phyloP scores from a whole-genome alignment of 495 filamentous ascomycete species.

The Xylaria longipes region DNA sequence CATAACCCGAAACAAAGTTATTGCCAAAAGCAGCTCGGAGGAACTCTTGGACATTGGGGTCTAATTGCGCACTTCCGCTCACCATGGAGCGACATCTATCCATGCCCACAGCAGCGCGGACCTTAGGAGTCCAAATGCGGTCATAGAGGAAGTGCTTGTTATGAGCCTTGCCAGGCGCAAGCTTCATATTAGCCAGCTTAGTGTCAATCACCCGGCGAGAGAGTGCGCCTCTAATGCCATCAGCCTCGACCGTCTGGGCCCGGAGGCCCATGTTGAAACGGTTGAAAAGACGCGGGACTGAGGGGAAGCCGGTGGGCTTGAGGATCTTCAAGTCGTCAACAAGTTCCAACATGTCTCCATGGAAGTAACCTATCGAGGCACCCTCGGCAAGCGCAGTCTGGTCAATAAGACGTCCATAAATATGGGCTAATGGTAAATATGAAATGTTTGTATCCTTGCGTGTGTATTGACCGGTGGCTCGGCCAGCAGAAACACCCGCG shows the following conservation, averaged over 20 bases:
- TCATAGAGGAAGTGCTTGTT: slow-evolving; percentile 90
- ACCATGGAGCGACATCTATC: slow-evolving; percentile 76
- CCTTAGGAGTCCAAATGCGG: slow-evolving; percentile 90
- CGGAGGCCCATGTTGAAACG: slow-evolving; percentile 85
- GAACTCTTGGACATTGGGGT: slow-evolving; percentile 86
- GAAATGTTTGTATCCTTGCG: slow-evolving; percentile 71
- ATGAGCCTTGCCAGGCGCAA: slow-evolving; percentile 70
- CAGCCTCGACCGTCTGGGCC: slow-evolving; percentile 74
- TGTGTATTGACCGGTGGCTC: slow-evolving; percentile 56
- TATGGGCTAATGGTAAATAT: slow-evolving; percentile 94
- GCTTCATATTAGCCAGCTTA: slow-evolving; percentile 80
- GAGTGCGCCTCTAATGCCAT: slow-evolving; percentile 81
- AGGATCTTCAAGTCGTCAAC: slow-evolving; percentile 92
- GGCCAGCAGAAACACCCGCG: slow-evolving; percentile 67
- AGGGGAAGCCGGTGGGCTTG: slow-evolving; percentile 81
- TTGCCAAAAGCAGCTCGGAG: slow-evolving; percentile 82
- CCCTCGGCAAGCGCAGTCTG: slow-evolving; percentile 76
- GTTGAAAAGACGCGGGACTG: slow-evolving; percentile 91
- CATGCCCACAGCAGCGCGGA: slow-evolving; percentile 79
- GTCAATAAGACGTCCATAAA: slow-evolving; percentile 85
- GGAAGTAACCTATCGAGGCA: slow-evolving; percentile 88
- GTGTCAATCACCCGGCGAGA: slow-evolving; percentile 78
- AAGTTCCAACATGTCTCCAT: slow-evolving; percentile 85
- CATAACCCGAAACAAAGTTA: slow-evolving; percentile 87
- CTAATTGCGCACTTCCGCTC: slow-evolving; percentile 88